phyloP scores from a whole-genome alignment of 2,329 filamentous ascomycete species.

The Aspergillus niger region DNA sequence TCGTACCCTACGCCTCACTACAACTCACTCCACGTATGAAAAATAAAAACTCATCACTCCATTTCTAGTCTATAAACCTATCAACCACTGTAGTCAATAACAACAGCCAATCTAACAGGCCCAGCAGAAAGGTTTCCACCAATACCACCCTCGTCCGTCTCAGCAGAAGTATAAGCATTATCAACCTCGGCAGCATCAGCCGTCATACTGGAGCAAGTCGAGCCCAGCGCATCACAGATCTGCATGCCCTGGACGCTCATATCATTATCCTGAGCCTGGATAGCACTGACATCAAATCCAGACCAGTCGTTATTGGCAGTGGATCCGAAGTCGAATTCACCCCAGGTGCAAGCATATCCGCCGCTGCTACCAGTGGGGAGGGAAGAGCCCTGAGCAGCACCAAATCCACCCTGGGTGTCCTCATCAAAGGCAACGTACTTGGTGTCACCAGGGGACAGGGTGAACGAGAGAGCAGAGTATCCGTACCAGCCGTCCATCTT shows the following conservation, averaged over 20 bases:
- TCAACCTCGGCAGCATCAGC: constrained; percentile 24
- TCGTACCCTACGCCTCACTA: too few species aligned
- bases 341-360: constrained; percentile 42
- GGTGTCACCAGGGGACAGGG: constrained; percentile 36
- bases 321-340: constrained; percentile 42
- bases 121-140: constrained; percentile 34
- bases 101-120: constrained; percentile 30
- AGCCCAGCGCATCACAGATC: constrained; percentile 32
- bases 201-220: constrained; percentile 36
- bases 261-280: constrained; percentile 35
- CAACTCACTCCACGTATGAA: too few species aligned
- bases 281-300: constrained; percentile 45
- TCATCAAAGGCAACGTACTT: constrained; percentile 41
- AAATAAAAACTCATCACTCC: neutral
- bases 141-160: constrained; percentile 35
- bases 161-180: constrained; percentile 36
- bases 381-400: constrained; percentile 26
- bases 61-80: constrained; percentile 4
- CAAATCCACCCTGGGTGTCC: constrained; percentile 39
- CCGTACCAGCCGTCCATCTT: constrained; percentile 40
- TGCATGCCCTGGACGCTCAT: constrained; percentile 39
- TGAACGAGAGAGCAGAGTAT: constrained; percentile 34
- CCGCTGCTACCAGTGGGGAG: constrained; percentile 35
- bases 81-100: constrained; percentile 33
- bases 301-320: constrained; percentile 37